Percentiles rank a stretch among this genome's conserved stretches.
Evolutionary conservation across 2,329 filamentous ascomycete species (phyloP).

Genomic region (Dendryphion nanum): DNA sequence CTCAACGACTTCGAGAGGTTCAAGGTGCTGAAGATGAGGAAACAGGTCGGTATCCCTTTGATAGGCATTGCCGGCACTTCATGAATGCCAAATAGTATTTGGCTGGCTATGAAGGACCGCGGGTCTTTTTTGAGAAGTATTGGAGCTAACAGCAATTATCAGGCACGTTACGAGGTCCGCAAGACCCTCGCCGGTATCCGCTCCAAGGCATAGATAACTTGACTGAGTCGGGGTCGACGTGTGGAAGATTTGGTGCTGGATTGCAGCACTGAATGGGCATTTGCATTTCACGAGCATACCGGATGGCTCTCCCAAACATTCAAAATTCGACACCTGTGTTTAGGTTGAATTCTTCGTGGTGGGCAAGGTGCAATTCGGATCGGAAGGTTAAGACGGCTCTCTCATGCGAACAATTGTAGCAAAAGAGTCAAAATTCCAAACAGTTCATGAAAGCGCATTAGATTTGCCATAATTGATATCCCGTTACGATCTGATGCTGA

Average conservation of each 20-base stretch:
- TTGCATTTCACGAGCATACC: slow-evolving; percentile 40
- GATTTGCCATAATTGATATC: slow-evolving; percentile 33
- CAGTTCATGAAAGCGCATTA: slow-evolving; percentile 38
- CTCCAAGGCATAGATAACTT: slow-evolving; percentile 37
- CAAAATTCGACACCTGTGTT: slow-evolving; percentile 39
- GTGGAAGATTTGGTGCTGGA: slow-evolving; percentile 27
- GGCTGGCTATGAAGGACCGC: neutral
- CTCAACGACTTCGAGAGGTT: slow-evolving; percentile 99
- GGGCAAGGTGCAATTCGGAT: slow-evolving; percentile 42
- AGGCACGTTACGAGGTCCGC: slow-evolving; percentile 91
- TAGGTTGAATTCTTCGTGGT: slow-evolving; percentile 36
- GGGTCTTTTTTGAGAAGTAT: too few relatives aligned
- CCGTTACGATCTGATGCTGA: slow-evolving; percentile 9
- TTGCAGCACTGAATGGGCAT: slow-evolving; percentile 33
- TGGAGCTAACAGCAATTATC: slow-evolving; percentile 3
- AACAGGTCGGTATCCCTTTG: slow-evolving; percentile 70
- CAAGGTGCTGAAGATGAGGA: slow-evolving; percentile 99
- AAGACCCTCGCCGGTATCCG: slow-evolving; percentile 90
- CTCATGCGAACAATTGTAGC: slow-evolving; percentile 38
- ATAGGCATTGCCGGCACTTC: too few relatives aligned
- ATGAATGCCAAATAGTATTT: too few relatives aligned
- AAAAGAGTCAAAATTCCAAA: slow-evolving; percentile 38
- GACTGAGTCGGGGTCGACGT: slow-evolving; percentile 23
- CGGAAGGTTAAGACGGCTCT: slow-evolving; percentile 40
- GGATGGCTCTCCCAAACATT: slow-evolving; percentile 37